A percentile compares a stretch with the other conserved stretches of the same genome.
Evolutionary conservation across 2,329 filamentous ascomycete genomes (phyloP).

Genomic region (Ascochyta lentis): DNA sequence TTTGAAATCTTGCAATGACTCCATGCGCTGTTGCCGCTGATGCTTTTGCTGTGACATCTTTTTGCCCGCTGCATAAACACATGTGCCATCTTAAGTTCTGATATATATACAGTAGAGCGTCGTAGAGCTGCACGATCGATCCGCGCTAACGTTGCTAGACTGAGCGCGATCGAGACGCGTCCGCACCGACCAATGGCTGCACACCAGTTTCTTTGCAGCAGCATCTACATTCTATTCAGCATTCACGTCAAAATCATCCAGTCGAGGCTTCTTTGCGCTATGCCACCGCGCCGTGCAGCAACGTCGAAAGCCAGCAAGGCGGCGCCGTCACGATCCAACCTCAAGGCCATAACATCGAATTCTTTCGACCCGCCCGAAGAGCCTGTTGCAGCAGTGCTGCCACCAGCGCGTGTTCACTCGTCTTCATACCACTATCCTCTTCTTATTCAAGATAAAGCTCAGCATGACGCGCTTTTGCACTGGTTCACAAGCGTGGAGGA

Average conservation of each 20-base stretch:
- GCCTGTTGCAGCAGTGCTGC: constrained; percentile 23
- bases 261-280: constrained; percentile 2
- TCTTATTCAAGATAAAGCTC: constrained; percentile 25
- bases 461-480: constrained; percentile 30
- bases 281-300: constrained; percentile 24
- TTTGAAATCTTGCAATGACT: not conserved
- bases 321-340: not conserved
- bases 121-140: too few relatives aligned
- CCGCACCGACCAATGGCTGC: constrained; percentile 8
- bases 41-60: not conserved
- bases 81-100: not conserved
- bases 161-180: constrained; percentile 13
- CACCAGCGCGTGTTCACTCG: constrained; percentile 37
- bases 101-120: too few relatives aligned
- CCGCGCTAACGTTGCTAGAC: constrained; percentile 1
- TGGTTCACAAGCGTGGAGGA: constrained; percentile 45
- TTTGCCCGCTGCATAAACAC: not conserved
- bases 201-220: constrained; percentile 6
- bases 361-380: constrained; percentile 23
- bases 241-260: constrained; percentile 2
- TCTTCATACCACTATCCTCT: constrained; percentile 42
- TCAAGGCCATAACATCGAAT: constrained; percentile 3
- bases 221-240: constrained; percentile 3
- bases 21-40: not conserved
- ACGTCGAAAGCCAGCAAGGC: not conserved